phyloP scores from a whole-genome alignment of 1,284 basidiomycete genomes.

The Fereydounia khargensis region DNA sequence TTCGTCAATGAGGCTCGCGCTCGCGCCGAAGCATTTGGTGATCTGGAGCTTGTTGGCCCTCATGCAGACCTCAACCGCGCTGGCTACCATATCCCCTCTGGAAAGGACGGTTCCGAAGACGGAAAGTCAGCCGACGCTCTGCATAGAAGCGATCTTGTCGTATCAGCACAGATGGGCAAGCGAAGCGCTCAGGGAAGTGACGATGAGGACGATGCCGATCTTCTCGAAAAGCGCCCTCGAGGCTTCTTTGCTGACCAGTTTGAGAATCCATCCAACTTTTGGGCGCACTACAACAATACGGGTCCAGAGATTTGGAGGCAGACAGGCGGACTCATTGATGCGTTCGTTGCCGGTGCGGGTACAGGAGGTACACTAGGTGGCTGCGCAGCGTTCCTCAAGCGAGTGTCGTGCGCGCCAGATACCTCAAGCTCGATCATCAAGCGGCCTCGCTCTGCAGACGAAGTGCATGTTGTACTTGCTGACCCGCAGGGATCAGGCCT shows the following conservation, averaged over 20 bases:
- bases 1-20: conserved; percentile 55
- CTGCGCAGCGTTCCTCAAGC: conserved; percentile 72
- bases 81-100: conserved; percentile 2
- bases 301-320: conserved; percentile 95
- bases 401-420: conserved; percentile 45
- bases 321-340: conserved; percentile 76
- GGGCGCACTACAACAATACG: conserved; percentile 84
- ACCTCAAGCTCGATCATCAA: conserved; percentile 3
- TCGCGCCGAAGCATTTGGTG: conserved; percentile 41
- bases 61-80: conserved; percentile 14
- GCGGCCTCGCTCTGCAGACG: conserved; percentile 9
- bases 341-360: conserved; percentile 93
- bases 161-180: conserved; percentile 29
- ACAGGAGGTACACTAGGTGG: conserved; percentile 95
- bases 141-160: conserved; percentile 34
- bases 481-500: conserved; percentile 94
- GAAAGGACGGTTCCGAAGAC: conserved; percentile 10
- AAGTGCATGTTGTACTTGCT: conserved; percentile 64
- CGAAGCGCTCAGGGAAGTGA: conserved; percentile 2
- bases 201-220: conserved; percentile 19
- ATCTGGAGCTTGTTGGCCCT: conserved; percentile 35
- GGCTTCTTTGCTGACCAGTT: conserved; percentile 76
- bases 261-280: conserved; percentile 82
- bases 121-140: conserved; percentile 15
- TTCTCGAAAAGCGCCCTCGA: conserved; percentile 29